phyloP scores from a whole-genome alignment of 2,329 filamentous ascomycete species.

The Mariannaea elegans region DNA sequence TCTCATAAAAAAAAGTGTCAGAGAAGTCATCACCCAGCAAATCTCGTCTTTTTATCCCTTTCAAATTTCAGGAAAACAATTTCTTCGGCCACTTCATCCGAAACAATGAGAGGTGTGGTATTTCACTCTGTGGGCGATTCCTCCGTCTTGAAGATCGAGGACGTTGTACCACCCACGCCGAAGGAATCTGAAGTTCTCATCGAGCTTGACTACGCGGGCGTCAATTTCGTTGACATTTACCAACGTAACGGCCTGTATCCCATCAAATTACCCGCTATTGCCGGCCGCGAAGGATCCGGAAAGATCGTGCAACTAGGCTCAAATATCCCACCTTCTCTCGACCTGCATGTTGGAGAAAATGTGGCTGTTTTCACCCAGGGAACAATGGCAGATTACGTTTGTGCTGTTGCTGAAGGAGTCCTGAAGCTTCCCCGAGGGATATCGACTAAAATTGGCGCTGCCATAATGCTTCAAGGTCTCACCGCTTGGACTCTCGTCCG shows the following conservation, averaged over 20 bases:
- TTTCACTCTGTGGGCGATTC: slow-evolving; percentile 2
- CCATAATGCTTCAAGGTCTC: slow-evolving; percentile 2
- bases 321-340: not conserved
- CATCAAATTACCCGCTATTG: not conserved
- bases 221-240: slow-evolving; percentile 12
- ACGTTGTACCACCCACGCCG: not conserved
- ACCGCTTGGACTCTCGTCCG: slow-evolving; percentile 7
- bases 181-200: slow-evolving; percentile 1
- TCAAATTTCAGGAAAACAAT: not conserved
- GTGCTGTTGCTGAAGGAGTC: not conserved
- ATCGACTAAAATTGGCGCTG: not conserved
- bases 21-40: too few species aligned
- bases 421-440: not conserved
- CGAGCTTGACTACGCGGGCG: slow-evolving; percentile 4
- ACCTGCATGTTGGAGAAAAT: not conserved
- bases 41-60: too few species aligned
- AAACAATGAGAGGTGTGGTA: not conserved
- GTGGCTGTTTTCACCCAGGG: slow-evolving; percentile 5
- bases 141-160: not conserved
- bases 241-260: not conserved
- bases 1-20: too few species aligned
- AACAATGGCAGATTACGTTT: not conserved
- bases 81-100: not conserved
- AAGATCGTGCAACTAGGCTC: not conserved
- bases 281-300: slow-evolving; percentile 3